Conservation (phyloP, 768 basidiomycete genomes). For the Vishniacozyma victoriae region DNA sequence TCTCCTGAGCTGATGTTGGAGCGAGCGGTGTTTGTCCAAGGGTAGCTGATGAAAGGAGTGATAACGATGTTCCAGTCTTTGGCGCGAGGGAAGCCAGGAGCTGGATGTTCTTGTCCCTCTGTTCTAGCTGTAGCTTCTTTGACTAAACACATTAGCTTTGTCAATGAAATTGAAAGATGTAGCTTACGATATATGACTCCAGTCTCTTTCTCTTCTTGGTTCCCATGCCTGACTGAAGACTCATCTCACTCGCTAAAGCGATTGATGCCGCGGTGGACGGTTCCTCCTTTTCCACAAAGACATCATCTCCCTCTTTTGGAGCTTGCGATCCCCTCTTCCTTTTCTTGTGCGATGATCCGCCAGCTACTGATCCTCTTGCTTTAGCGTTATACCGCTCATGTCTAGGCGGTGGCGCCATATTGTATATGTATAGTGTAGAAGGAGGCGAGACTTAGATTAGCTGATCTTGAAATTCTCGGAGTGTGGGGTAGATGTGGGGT, state of each 20-base stretch:
- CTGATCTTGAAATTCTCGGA: no score
- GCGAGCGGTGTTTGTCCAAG: conserved; percentile 40
- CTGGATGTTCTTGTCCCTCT: conserved; percentile 32
- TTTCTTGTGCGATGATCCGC: conserved; percentile 61
- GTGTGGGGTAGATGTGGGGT: no score
- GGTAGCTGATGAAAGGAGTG: conserved; percentile 35
- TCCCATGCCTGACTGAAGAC: conserved; percentile 53
- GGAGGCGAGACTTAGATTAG: no score
- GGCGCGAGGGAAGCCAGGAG: conserved; percentile 37
- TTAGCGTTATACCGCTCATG: conserved; percentile 56
- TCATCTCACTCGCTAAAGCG: background rate
- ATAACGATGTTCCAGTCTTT: conserved; percentile 19
- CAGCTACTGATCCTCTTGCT: conserved; percentile 59
- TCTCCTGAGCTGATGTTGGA: conserved; percentile 37
- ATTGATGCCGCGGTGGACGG: background rate
- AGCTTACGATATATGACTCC: conserved; percentile 82
- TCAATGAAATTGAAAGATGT: background rate
- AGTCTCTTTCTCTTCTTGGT: conserved; percentile 80
- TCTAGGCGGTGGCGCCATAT: conserved; percentile 35
- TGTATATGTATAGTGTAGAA: no score
- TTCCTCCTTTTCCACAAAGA: background rate
- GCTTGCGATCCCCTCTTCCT: conserved; percentile 46
- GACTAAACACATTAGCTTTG: conserved; percentile 13
- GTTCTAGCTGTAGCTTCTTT: conserved; percentile 45
- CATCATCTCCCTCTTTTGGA: background rate